Evolutionary conservation across 2,329 filamentous ascomycete genomes (phyloP).

Genomic region (Myotisia sp.): DNA sequence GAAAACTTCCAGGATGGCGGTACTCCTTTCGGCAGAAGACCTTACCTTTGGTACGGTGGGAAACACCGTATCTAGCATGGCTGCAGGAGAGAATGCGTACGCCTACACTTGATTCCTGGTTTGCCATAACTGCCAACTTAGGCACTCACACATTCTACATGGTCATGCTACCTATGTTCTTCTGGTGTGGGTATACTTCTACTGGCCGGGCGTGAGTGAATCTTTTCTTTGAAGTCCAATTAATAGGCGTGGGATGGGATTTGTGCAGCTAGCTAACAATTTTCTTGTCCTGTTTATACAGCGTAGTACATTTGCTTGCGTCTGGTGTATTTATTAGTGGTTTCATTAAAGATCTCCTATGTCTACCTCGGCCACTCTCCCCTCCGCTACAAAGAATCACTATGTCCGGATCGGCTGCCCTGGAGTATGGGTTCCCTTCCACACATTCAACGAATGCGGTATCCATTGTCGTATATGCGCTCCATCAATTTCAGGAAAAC

Average conservation of each 20-base stretch:
- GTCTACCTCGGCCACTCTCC: conserved; percentile 78
- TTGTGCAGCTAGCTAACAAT: conserved; percentile 5
- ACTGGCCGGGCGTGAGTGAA: conserved; percentile 68
- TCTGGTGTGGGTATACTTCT: conserved; percentile 83
- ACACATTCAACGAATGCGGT: conserved; percentile 96
- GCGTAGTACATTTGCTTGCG: conserved; percentile 57
- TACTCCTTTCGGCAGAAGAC: conserved; percentile 67
- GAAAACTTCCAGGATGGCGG: conserved; percentile 73
- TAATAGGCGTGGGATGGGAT: not conserved
- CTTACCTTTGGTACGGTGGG: conserved; percentile 79
- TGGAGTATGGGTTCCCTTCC: conserved; percentile 95
- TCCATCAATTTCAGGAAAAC: conserved; percentile 54
- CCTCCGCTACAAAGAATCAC: conserved; percentile 88
- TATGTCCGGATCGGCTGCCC: conserved; percentile 70
- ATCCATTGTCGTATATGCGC: conserved; percentile 73
- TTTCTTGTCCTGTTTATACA: too few relatives aligned
- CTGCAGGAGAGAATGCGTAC: conserved; percentile 69
- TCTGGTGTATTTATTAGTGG: conserved; percentile 75
- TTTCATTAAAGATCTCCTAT: conserved; percentile 87
- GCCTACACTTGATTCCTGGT: conserved; percentile 83
- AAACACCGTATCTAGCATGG: conserved; percentile 84
- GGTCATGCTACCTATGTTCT: conserved; percentile 82
- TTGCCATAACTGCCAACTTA: conserved; percentile 89
- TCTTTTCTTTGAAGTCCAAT: conserved; percentile 2
- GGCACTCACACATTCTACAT: conserved; percentile 99